Conservation (phyloP, 2,329 filamentous ascomycete genomes). For the Albifimbria verrucaria region DNA sequence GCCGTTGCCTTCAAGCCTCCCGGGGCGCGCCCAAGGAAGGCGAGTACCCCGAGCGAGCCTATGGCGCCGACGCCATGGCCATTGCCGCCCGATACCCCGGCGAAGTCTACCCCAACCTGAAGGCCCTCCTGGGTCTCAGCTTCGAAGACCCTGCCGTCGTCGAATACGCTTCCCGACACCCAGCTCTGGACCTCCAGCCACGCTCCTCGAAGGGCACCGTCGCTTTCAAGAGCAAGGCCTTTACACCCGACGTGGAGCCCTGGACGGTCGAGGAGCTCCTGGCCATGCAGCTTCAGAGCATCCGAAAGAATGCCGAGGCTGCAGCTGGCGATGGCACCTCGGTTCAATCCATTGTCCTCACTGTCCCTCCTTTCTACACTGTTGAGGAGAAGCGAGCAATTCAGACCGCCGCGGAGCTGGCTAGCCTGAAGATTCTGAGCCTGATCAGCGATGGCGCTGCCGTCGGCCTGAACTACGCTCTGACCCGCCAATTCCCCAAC, state of each 20-base stretch:
- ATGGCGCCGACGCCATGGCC: constrained; percentile 88
- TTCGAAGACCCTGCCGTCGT: constrained; percentile 58
- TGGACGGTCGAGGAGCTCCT: constrained; percentile 88
- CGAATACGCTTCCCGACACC: constrained; percentile 73
- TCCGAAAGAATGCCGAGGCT: constrained; percentile 82
- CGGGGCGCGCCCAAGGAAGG: constrained; percentile 59
- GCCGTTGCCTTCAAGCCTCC: constrained; percentile 91
- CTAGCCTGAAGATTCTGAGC: constrained; percentile 80
- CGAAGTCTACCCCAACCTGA: constrained; percentile 94
- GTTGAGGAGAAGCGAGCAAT: constrained; percentile 85
- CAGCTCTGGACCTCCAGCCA: constrained; percentile 67
- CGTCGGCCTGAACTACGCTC: constrained; percentile 94
- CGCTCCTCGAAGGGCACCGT: constrained; percentile 63
- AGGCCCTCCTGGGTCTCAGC: constrained; percentile 78
- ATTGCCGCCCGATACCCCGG: constrained; percentile 83
- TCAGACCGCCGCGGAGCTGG: constrained; percentile 78
- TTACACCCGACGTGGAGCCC: constrained; percentile 56
- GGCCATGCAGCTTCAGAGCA: constrained; percentile 92
- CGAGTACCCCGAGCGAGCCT: constrained; percentile 80
- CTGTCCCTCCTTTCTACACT: constrained; percentile 87
- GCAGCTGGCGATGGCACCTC: constrained; percentile 72
- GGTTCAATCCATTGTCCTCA: constrained; percentile 82
- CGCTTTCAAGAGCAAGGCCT: constrained; percentile 76
- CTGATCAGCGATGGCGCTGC: constrained; percentile 87
- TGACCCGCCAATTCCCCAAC: constrained; percentile 82